Evolutionary conservation across 2,329 filamentous ascomycete genomes (phyloP), one percentile per base, ranked within the genome.

Genomic region (Calonectria pseudoreteaudii): DNA sequence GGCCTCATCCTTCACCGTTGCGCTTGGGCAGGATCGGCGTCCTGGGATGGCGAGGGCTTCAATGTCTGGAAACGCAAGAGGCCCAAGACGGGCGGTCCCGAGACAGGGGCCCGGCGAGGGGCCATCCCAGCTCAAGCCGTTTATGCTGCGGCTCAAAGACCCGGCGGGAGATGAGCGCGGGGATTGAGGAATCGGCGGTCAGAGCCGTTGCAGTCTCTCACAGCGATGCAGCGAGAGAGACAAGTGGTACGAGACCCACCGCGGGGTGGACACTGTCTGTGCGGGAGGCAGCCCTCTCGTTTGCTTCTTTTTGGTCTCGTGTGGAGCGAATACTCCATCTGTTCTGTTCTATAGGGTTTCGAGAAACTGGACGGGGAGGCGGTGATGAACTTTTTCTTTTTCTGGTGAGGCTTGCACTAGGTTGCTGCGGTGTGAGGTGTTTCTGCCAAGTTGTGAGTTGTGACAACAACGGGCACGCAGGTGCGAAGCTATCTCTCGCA

Each of bases 101-200:
- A 74, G 71, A 49, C 65, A 67, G n/a, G 74, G 68, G 20, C 7
- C 13, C 18, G 20, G 13, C n/a, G 70, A 62, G 2, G 73, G 67
- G 23, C 71, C 73, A n/a, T 71, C 67, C 23, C 67, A 71, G 49
- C 58, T 75, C 31, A 70, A 62, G 38, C 71, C 67, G 20, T 75
- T 75, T 16, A 47, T 75, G 47, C 34, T 69, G 41, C 66, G 70
- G 67, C 14, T 75, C 23, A 58, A 70, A 38, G 71, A 74, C 6
- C 13, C 52, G 16, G 56, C 62, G 26, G 20, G 20, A n/a, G 23
- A 66, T 10, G 58, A 11, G 7, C 8, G 28, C 23, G 28, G 67
- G n/a, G 68, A 47, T 52, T 26, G 26, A 58, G 36, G 38, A 66
- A 36, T 28, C 16, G n/a, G 47, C 36, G 18, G 41, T 62, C 26